Evolutionary conservation across 768 basidiomycete genomes (phyloP), one percentile per base, ranked within the genome.

Genomic region (Cystobasidium ongulense): DNA sequence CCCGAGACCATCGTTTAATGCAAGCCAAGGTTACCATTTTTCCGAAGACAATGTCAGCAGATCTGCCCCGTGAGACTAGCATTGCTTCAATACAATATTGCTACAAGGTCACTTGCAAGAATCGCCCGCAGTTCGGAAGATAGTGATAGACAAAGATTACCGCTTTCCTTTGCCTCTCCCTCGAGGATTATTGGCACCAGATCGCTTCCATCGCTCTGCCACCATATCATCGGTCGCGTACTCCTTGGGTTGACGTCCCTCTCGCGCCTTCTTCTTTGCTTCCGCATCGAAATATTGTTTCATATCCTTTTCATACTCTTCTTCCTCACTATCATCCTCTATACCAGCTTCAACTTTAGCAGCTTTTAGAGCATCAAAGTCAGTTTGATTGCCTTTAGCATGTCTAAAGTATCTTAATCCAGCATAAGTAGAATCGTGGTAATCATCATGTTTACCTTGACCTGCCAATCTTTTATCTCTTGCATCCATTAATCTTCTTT

Each of bases 401-500:
- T 52, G 61, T 62, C 72, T 74, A 39, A 46, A 70, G 43, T 54
- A 75, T 23, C 75, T 61, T 36, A 31, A 41, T 5, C 62, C 74
- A 41, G 70, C 70, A 41, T 50, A 75, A 27, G 23, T 75, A 17
- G 75, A 84, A 23, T 79, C 75, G 73, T 83, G 84, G 18, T 75
- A 46, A 78, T 86, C 87, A 23, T 76, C 76, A 27, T 67, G 65
- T 84, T 82, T 38, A 75, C 53, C 31, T 39, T 80, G 43, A 54
- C 53, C 62, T 87, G 85, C 27, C 27, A 50, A n/a, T 46, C 33
- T 36, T 54, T 50, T 75, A 53, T 35, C 75, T 71, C 86, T 85
- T 73, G 86, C 87, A 76, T 92, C 91, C 0, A 87, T 88, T 27
- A 93, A 90, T 13, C 86, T 84, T 0, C 92, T 86, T 81, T 97